Percentiles rank a stretch among this genome's conserved stretches.
These are phyloP conservation scores for Hyphopichia pseudoburtonii DNA, from an alignment of 1,139 yeast genomes.

Conservation along the genomic window DNA sequence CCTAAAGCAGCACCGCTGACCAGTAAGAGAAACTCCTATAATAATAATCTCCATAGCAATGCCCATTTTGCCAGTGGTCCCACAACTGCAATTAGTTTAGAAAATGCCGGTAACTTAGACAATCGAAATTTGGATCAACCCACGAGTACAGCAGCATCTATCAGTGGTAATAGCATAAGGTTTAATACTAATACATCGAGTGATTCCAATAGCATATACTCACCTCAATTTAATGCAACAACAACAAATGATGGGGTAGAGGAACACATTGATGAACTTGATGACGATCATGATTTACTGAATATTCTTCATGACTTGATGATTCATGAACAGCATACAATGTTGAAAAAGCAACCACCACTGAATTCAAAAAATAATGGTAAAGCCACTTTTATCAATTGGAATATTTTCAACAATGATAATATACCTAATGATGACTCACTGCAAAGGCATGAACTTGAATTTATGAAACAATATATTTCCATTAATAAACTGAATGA, in stretches of 20 bases:
- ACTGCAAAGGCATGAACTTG: slow-evolving; percentile 7
- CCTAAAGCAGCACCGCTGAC: neutral
- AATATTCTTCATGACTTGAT: slow-evolving; percentile 26
- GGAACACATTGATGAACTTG: slow-evolving; percentile 11
- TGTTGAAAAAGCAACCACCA: neutral
- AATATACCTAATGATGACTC: neutral
- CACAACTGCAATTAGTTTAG: slow-evolving; percentile 21
- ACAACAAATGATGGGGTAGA: too few relatives aligned
- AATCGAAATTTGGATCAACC: too few relatives aligned
- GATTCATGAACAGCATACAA: slow-evolving; percentile 12
- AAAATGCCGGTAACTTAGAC: too few relatives aligned
- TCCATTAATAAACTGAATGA: slow-evolving; percentile 22
- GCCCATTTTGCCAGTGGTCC: slow-evolving; percentile 12
- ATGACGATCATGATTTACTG: slow-evolving; percentile 30
- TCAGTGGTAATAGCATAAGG: too few relatives aligned
- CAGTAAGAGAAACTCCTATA: too few relatives aligned
- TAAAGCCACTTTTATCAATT: slow-evolving; percentile 8
- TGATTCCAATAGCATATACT: neutral
- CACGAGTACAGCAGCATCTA: too few relatives aligned
- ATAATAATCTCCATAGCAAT: neutral
- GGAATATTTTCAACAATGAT: slow-evolving; percentile 10
- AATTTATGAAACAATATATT: slow-evolving; percentile 17
- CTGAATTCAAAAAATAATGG: neutral
- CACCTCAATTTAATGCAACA: too few relatives aligned
- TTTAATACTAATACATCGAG: neutral